These are phyloP conservation scores for Nitzschia sp. DNA, from an alignment of 108 stramenopile species.

Conservation along the genomic window DNA sequence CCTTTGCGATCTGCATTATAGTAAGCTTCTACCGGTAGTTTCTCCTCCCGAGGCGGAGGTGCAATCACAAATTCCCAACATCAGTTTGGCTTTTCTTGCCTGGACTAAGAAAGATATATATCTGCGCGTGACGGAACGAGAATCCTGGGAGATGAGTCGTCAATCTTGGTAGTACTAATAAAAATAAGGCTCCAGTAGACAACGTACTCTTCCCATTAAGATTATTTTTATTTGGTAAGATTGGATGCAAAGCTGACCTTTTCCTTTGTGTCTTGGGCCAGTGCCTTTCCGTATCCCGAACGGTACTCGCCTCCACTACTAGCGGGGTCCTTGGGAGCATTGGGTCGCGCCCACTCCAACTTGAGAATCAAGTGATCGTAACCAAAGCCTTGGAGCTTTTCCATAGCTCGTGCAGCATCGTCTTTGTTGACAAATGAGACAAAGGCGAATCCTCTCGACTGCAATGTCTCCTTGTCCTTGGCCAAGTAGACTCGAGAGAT, in stretches of 20 bases:
- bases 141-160: too few species aligned
- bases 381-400: constrained; percentile 92
- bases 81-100: too few species aligned
- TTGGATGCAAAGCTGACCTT: constrained; percentile 94
- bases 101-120: too few species aligned
- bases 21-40: too few species aligned
- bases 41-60: too few species aligned
- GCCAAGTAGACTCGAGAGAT: constrained; percentile 97
- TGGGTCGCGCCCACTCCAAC: constrained; percentile 98
- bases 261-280: constrained; percentile 98
- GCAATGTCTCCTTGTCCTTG: constrained; percentile 94
- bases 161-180: too few species aligned
- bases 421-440: constrained; percentile 90
- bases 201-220: too few species aligned
- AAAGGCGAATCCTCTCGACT: constrained; percentile 94
- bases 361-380: constrained; percentile 99
- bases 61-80: too few species aligned
- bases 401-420: constrained; percentile 95
- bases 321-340: constrained; percentile 87
- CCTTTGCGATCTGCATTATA: too few species aligned
- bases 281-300: constrained; percentile 94
- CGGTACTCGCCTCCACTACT: constrained; percentile 70
- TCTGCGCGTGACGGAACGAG: too few species aligned
- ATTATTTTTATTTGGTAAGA: constrained; percentile 63
- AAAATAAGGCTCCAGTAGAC: too few species aligned